A percentile compares a stretch with the other conserved stretches of the same genome.
These are phyloP conservation scores for Acorus calamus DNA, from an alignment of 106 monocot species.

Conservation along the genomic window DNA sequence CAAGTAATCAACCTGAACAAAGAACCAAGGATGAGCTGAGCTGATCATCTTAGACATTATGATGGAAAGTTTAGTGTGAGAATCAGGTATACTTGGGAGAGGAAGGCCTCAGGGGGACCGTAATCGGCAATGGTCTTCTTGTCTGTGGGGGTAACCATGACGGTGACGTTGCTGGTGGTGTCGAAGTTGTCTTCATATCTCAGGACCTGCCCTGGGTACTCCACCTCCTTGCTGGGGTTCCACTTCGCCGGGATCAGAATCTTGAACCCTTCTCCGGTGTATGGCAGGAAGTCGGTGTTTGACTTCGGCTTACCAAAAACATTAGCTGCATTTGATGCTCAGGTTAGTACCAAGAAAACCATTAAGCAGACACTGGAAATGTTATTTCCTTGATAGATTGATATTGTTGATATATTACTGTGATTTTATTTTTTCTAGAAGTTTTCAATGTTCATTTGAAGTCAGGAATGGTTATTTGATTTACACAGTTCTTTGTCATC, in stretches of 20 bases:
- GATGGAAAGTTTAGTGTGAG: not conserved
- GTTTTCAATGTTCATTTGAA: too few species aligned
- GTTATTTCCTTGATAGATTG: too few species aligned
- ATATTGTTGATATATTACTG: too few species aligned
- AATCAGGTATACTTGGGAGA: constrained; percentile 34
- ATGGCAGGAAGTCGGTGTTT: constrained; percentile 66
- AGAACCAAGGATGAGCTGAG: not conserved
- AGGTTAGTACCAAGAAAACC: not conserved
- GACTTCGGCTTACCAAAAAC: constrained; percentile 86
- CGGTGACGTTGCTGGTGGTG: constrained; percentile 56
- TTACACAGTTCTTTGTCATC: too few species aligned
- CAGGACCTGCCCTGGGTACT: constrained; percentile 85
- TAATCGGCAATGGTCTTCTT: constrained; percentile 87
- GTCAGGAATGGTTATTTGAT: too few species aligned
- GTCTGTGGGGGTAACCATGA: constrained; percentile 48
- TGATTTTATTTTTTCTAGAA: too few species aligned
- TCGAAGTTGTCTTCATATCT: constrained; percentile 94
- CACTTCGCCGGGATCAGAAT: constrained; percentile 71
- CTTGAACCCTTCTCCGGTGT: constrained; percentile 67
- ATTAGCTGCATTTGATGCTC: constrained; percentile 36
- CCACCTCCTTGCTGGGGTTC: constrained; percentile 90
- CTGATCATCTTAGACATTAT: not conserved
- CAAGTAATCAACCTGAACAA: constrained; percentile 72
- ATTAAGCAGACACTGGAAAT: too few species aligned
- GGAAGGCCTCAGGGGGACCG: constrained; percentile 77